These are phyloP conservation scores for Phytophthora capsici DNA, from an alignment of 352 stramenopile species.

Conservation along the genomic window DNA sequence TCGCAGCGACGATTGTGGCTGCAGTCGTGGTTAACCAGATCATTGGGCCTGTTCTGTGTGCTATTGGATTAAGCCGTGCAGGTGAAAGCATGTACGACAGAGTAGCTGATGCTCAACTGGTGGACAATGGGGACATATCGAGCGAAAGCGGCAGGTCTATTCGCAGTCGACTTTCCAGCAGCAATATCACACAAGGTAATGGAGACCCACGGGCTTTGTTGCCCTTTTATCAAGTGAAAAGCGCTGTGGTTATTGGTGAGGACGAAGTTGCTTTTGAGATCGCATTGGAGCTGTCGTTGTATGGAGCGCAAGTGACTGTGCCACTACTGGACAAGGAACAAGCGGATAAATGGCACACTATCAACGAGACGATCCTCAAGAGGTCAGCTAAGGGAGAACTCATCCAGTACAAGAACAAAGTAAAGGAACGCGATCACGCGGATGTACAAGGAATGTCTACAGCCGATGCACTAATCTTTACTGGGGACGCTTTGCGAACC, in stretches of 20 bases:
- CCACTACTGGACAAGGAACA: conserved; percentile 66
- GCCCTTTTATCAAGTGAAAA: conserved; percentile 57
- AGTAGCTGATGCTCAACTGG: conserved; percentile 9
- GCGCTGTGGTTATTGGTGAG: conserved; percentile 67
- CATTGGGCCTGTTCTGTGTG: conserved; percentile 67
- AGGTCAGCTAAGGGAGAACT: conserved; percentile 63
- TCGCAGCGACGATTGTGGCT: conserved; percentile 67
- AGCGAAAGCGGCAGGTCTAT: conserved; percentile 11
- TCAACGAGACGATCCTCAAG: conserved; percentile 61
- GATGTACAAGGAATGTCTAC: conserved; percentile 46
- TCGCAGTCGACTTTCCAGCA: conserved; percentile 27
- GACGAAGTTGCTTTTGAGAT: conserved; percentile 72
- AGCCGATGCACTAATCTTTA: conserved; percentile 71
- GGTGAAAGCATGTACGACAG: conserved; percentile 57
- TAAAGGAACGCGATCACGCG: conserved; percentile 37
- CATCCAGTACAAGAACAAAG: conserved; percentile 74
- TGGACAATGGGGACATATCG: conserved; percentile 11
- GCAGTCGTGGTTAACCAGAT: conserved; percentile 81
- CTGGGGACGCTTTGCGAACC: conserved; percentile 49
- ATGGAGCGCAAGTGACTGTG: conserved; percentile 68
- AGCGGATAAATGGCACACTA: conserved; percentile 60
- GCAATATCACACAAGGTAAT: conserved; percentile 40
- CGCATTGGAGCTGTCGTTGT: conserved; percentile 65
- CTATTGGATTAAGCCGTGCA: conserved; percentile 55
- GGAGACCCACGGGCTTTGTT: conserved; percentile 50